A percentile compares a stretch with the other conserved stretches of the same genome.
Evolutionary conservation across 1,284 basidiomycete species (phyloP).

Genomic region (Inonotus hispidus): DNA sequence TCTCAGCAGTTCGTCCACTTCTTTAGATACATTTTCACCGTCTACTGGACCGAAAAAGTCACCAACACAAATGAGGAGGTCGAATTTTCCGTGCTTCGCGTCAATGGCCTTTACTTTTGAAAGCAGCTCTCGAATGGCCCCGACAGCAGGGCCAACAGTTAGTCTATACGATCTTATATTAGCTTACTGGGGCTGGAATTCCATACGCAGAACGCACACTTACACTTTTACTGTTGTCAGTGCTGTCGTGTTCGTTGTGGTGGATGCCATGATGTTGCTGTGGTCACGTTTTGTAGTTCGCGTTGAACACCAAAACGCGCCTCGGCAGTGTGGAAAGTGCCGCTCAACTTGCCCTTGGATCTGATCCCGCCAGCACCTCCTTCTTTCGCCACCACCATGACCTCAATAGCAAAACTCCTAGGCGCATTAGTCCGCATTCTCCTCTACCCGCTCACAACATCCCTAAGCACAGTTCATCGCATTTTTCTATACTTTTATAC

Average conservation of each 20-base stretch:
- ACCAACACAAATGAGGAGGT: conserved; percentile 80
- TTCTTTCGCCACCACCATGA: neutral
- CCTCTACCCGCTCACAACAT: conserved; percentile 14
- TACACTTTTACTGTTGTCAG: conserved; percentile 14
- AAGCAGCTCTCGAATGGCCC: conserved; percentile 69
- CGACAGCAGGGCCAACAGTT: conserved; percentile 82
- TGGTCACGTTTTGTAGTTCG: neutral
- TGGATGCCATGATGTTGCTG: conserved; percentile 1
- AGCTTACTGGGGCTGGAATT: neutral
- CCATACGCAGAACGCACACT: neutral
- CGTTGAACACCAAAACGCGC: neutral
- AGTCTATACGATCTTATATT: conserved; percentile 45
- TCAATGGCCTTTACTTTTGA: conserved; percentile 84
- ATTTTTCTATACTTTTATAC: conserved; percentile 15
- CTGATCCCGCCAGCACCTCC: neutral
- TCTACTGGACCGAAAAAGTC: conserved; percentile 81
- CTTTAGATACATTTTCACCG: conserved; percentile 40
- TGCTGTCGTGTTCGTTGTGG: conserved; percentile 1
- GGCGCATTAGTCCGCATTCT: conserved; percentile 10
- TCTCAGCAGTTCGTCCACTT: conserved; percentile 55
- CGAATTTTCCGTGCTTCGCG: conserved; percentile 92
- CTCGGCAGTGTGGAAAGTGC: neutral
- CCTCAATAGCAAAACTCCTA: conserved; percentile 2
- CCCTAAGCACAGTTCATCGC: conserved; percentile 13
- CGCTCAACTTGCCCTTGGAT: neutral